These are phyloP conservation scores for Endothia cerciana DNA, from an alignment of 2,329 filamentous ascomycete species.

Conservation along the genomic window DNA sequence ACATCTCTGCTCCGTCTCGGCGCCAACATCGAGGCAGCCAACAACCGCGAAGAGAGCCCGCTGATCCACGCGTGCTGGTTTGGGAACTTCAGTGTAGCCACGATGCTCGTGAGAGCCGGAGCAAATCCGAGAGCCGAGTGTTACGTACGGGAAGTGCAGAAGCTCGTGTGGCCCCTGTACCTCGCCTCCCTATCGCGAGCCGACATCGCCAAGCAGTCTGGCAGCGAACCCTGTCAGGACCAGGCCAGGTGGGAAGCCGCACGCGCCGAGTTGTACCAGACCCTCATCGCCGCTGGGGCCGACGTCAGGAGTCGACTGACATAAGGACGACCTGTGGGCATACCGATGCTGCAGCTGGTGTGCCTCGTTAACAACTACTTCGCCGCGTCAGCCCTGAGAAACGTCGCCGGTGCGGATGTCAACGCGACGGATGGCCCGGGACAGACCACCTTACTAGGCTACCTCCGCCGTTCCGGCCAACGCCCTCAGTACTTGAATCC, in stretches of 20 bases:
- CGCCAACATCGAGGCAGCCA: slow-evolving; percentile 33
- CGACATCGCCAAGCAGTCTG: slow-evolving; percentile 32
- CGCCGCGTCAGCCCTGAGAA: slow-evolving; percentile 29
- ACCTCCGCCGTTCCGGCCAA: not conserved
- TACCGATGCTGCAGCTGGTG: slow-evolving; percentile 1
- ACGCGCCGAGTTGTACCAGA: slow-evolving; percentile 31
- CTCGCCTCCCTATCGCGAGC: slow-evolving; percentile 31
- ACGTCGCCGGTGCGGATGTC: slow-evolving; percentile 31
- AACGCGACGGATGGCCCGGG: slow-evolving; percentile 32
- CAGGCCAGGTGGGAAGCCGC: slow-evolving; percentile 30
- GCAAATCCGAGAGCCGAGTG: slow-evolving; percentile 32
- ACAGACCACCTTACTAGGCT: slow-evolving; percentile 28
- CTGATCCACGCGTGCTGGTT: slow-evolving; percentile 33
- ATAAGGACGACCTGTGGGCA: too few relatives aligned
- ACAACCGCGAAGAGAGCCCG: slow-evolving; percentile 32
- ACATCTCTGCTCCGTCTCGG: slow-evolving; percentile 33
- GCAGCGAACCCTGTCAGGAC: slow-evolving; percentile 31
- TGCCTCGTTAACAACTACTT: slow-evolving; percentile 6
- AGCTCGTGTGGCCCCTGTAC: slow-evolving; percentile 31
- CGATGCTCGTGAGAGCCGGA: slow-evolving; percentile 32
- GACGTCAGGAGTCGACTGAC: slow-evolving; percentile 31
- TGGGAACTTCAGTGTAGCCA: slow-evolving; percentile 34
- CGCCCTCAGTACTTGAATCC: not conserved
- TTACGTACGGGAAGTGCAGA: not conserved
- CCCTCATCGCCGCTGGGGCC: slow-evolving; percentile 30